These are phyloP conservation scores for Purpureocillium lavendulum DNA, from an alignment of 2,329 filamentous ascomycete genomes.

Conservation along the genomic window DNA sequence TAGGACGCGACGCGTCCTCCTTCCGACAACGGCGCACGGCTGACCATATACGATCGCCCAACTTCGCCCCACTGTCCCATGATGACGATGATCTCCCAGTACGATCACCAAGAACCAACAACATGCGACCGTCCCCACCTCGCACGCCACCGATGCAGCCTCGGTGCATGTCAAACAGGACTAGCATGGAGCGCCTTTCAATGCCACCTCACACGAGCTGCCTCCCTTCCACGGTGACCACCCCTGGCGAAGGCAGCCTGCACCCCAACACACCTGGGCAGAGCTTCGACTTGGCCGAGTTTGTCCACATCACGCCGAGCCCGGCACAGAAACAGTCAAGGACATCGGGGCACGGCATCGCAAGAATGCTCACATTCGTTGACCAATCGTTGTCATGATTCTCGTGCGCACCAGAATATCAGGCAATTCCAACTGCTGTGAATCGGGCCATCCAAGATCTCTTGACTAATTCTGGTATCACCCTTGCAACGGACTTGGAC, in stretches of 20 bases:
- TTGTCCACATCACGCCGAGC: conserved; percentile 93
- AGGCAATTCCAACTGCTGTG: too few species aligned
- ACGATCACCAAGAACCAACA: conserved; percentile 60
- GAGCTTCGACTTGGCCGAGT: conserved; percentile 88
- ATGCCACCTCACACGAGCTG: conserved; percentile 65
- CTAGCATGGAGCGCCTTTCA: conserved; percentile 58
- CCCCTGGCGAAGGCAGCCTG: conserved; percentile 62
- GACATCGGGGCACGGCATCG: conserved; percentile 55
- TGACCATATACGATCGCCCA: conserved; percentile 51
- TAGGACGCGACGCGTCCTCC: conserved; percentile 68
- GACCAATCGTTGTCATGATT: conserved; percentile 34
- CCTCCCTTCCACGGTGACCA: conserved; percentile 84
- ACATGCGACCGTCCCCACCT: conserved; percentile 71
- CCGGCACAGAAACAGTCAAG: conserved; percentile 87
- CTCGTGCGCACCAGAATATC: too few species aligned
- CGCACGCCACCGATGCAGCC: conserved; percentile 65
- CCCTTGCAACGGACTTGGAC: too few species aligned
- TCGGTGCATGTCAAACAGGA: conserved; percentile 33
- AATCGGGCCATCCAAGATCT: too few species aligned
- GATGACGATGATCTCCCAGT: conserved; percentile 78
- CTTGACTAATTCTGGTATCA: too few species aligned
- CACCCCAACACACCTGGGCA: conserved; percentile 74
- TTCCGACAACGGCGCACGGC: conserved; percentile 64
- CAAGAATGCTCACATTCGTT: conserved; percentile 74
- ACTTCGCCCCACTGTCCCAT: conserved; percentile 57